phyloP scores from a whole-genome alignment of 495 filamentous ascomycete species.

The Penicillium macrosclerotiorum region DNA sequence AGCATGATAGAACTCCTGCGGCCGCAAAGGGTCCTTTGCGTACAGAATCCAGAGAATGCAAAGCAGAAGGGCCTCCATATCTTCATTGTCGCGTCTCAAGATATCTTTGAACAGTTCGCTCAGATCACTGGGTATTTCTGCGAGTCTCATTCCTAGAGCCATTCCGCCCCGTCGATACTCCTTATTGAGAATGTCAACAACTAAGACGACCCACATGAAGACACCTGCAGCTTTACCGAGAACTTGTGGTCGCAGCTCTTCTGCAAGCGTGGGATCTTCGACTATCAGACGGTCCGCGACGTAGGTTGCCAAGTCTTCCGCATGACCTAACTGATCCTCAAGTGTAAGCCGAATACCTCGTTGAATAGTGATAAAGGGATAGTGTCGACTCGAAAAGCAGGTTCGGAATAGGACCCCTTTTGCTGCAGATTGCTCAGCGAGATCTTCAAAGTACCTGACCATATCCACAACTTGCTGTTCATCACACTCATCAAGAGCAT shows the following conservation, averaged over 20 bases:
- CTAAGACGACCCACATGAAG: constrained; percentile 49
- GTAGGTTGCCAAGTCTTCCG: constrained; percentile 22
- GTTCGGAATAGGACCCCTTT: constrained; percentile 17
- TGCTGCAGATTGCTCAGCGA: constrained; percentile 16
- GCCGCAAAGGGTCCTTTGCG: constrained; percentile 24
- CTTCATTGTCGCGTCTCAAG: constrained; percentile 25
- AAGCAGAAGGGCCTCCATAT: constrained; percentile 25
- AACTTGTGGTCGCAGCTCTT: constrained; percentile 23
- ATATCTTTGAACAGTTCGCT: constrained; percentile 42
- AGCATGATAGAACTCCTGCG: constrained; percentile 32
- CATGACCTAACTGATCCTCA: constrained; percentile 27
- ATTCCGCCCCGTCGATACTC: constrained; percentile 28
- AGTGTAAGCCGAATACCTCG: constrained; percentile 27
- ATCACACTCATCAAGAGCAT: constrained; percentile 42
- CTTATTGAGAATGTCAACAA: constrained; percentile 45
- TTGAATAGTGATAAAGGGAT: constrained; percentile 41
- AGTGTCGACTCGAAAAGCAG: constrained; percentile 51
- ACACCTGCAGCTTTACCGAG: constrained; percentile 39
- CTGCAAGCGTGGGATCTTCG: too few species aligned
- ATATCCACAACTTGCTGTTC: constrained; percentile 32
- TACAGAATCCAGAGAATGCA: constrained; percentile 40
- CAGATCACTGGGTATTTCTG: constrained; percentile 32
- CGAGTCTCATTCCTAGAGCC: constrained; percentile 23
- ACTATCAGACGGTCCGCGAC: too few species aligned
- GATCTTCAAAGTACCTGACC: constrained; percentile 35